phyloP scores from a whole-genome alignment of 2,329 filamentous ascomycete species.

The Chrysoporthe puriensis region DNA sequence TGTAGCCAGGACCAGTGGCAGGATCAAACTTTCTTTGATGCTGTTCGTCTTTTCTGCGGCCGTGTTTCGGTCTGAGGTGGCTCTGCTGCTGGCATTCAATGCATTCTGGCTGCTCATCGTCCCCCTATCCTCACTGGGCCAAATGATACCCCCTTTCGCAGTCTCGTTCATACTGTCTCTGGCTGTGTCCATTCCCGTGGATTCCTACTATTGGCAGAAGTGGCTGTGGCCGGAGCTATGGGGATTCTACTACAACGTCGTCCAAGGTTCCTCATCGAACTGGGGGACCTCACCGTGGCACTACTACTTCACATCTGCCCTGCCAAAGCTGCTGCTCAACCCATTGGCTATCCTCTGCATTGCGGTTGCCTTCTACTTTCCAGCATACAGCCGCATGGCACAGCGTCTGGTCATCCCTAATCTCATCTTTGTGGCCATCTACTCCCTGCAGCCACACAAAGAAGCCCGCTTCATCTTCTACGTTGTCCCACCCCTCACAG shows the following conservation, averaged over 20 bases:
- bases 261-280: slow-evolving; percentile 78
- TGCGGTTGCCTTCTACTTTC: slow-evolving; percentile 54
- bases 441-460: slow-evolving; percentile 91
- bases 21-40: slow-evolving; percentile 68
- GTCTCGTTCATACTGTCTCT: slow-evolving; percentile 70
- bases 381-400: slow-evolving; percentile 48
- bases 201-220: slow-evolving; percentile 93
- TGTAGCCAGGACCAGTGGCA: slow-evolving; percentile 40
- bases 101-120: slow-evolving; percentile 66
- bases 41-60: slow-evolving; percentile 79
- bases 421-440: slow-evolving; percentile 74
- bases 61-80: slow-evolving; percentile 88
- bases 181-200: slow-evolving; percentile 70
- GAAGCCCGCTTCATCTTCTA: slow-evolving; percentile 97
- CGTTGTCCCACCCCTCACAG: slow-evolving; percentile 78
- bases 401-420: slow-evolving; percentile 64
- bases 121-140: slow-evolving; percentile 54
- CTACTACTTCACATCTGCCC: slow-evolving; percentile 81
- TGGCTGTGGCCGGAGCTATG: slow-evolving; percentile 87
- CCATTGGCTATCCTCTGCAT: slow-evolving; percentile 67
- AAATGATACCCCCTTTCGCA: slow-evolving; percentile 68
- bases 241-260: slow-evolving; percentile 89
- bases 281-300: slow-evolving; percentile 89
- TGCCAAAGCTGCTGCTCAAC: slow-evolving; percentile 85
- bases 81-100: slow-evolving; percentile 74